phyloP scores from a whole-genome alignment of 192 early-diverging fungal genomes.

The Bifiguratus adelaidae region DNA sequence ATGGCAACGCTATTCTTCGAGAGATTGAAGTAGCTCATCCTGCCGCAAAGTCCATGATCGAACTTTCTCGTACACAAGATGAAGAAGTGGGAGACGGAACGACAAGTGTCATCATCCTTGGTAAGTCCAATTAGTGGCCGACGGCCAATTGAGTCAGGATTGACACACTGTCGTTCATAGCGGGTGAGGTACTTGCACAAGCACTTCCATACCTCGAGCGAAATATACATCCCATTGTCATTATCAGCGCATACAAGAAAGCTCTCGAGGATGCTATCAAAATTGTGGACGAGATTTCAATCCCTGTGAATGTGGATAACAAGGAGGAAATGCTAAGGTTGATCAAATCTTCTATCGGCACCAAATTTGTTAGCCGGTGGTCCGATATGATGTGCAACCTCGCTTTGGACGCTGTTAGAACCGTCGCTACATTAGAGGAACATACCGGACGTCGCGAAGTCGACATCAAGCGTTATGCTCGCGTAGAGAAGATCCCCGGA shows the following conservation, averaged over 20 bases:
- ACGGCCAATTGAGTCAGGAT: neutral
- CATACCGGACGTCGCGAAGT: slow-evolving; percentile 70
- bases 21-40: slow-evolving; percentile 99
- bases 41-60: slow-evolving; percentile 99
- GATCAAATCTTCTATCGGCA: slow-evolving; percentile 90
- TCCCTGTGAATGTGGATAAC: slow-evolving; percentile 75
- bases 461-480: slow-evolving; percentile 96
- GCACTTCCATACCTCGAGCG: slow-evolving; percentile 91
- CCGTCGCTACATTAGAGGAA: slow-evolving; percentile 58
- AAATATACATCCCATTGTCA: slow-evolving; percentile 96
- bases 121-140: slow-evolving; percentile 27
- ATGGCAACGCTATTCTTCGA: slow-evolving; percentile 97
- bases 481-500: slow-evolving; percentile 97
- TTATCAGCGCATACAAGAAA: slow-evolving; percentile 86
- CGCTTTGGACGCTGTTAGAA: slow-evolving; percentile 92
- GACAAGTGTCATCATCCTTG: slow-evolving; percentile 96
- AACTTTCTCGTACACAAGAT: slow-evolving; percentile 97
- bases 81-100: slow-evolving; percentile 99
- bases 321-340: slow-evolving; percentile 83
- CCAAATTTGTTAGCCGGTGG: slow-evolving; percentile 95
- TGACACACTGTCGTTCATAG: slow-evolving; percentile 23
- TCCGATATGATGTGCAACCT: slow-evolving; percentile 95
- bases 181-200: slow-evolving; percentile 91
- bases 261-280: slow-evolving; percentile 88
- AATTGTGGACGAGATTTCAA: slow-evolving; percentile 76